Evolutionary conservation across 75 land plant species (phyloP).

Genomic region (Isoetes taiwanensis): DNA sequence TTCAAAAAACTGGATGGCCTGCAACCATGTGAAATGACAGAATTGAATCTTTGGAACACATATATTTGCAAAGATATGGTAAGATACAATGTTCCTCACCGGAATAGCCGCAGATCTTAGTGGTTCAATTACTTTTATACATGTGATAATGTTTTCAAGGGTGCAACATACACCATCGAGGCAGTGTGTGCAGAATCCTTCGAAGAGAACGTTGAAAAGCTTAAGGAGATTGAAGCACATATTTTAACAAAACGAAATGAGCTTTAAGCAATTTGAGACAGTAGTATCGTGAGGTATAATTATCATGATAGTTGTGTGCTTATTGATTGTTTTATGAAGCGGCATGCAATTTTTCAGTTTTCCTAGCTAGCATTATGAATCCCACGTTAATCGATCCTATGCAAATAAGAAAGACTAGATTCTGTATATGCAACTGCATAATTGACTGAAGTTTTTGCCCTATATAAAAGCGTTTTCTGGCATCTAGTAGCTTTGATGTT

Average conservation of each 20-base stretch:
- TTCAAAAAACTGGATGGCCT: constrained; percentile 1
- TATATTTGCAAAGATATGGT: constrained; percentile 1
- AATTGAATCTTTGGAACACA: neutral
- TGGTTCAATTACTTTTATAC: no score
- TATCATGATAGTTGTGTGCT: no score
- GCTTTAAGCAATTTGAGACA: constrained; percentile 68
- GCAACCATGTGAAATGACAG: constrained; percentile 4
- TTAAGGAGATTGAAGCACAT: constrained; percentile 71
- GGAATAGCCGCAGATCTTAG: no score
- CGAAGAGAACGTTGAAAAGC: constrained; percentile 54
- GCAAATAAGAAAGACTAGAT: no score
- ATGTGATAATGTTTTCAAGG: constrained; percentile 97
- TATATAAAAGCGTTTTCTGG: no score
- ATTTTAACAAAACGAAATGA: constrained; percentile 78
- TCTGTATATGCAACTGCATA: no score
- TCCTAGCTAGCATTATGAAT: no score
- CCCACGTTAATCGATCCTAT: no score
- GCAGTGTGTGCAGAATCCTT: constrained; percentile 69
- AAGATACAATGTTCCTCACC: neutral
- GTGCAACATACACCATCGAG: constrained; percentile 88
- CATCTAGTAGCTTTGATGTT: no score
- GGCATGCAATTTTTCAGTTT: no score
- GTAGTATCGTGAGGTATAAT: constrained; percentile 92
- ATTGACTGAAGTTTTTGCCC: no score
- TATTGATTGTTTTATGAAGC: no score